Base-by-base conservation (phyloP, 805 yeast genomes). In the Wickerhamiella slavikovae region DNA sequence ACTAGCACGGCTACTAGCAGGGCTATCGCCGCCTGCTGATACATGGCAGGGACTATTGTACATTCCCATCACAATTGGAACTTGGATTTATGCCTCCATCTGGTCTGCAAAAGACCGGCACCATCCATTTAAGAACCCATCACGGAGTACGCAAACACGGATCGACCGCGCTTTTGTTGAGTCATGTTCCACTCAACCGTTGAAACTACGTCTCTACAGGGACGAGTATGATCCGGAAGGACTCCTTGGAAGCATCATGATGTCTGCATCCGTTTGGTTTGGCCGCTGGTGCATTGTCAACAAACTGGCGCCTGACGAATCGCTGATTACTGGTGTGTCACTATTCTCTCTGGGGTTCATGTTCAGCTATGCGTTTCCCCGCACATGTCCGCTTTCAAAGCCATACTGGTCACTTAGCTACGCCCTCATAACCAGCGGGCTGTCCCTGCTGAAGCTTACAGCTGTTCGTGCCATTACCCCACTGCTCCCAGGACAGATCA, bases 401-500 rank as follows among this genome's bases (percentile, higher is more conserved):
- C 54, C 54, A 4, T 43, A 43, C 35, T 54, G 58, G 58, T 47
- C 54, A 3, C 53, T 55, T 4, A 35, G 51, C 19, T 53, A 44
- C 34, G 43, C 48, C 5, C 37, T 52, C 16, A 31, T 43, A 13
- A 37, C 55, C 4, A 40, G 43, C 15, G 58, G 58, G 3, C 38
- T 40, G 32, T 37, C 48, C 7, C 39, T 53, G 14, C 30, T 47
- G 30, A 51, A 49, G 32, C 50, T 39, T 26, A 36, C 46, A 12
- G 36, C 36, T 7, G 29, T 45, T 4, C 33, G 38, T 12, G 31
- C 36, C 9, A 23, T 34, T 2, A 9, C 42, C 14, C 51, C 52
- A 4, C 40, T 37, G 27, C 24, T 47, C n/a, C 57, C 57, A 7
- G 15, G 13, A 1, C 12, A 28, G 3, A 31, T 46, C 2, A 18